A percentile compares a stretch with the other conserved stretches of the same genome.
phyloP scores from a whole-genome alignment of 208 protist genomes.

The Plasmodiophora brassicae region DNA sequence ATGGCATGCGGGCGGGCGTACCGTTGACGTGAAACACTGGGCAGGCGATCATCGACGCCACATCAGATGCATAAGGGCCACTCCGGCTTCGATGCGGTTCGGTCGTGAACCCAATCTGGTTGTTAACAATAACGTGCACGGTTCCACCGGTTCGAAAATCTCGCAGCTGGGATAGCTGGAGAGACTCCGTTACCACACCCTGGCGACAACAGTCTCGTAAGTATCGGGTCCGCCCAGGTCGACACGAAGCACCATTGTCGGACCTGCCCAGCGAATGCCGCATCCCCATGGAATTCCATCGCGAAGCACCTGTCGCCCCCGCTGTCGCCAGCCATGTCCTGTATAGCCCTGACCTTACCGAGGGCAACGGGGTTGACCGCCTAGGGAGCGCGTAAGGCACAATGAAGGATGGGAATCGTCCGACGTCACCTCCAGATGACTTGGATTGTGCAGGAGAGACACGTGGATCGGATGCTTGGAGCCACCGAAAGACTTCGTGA shows the following conservation, averaged over 20 bases:
- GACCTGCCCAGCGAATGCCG: constrained; percentile 32
- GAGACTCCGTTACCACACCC: constrained; percentile 19
- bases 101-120: constrained; percentile 43
- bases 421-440: constrained; percentile 7
- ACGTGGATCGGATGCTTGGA: background rate
- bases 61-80: constrained; percentile 9
- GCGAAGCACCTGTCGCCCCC: background rate
- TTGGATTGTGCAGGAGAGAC: background rate
- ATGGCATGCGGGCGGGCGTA: background rate
- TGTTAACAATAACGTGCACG: constrained; percentile 43
- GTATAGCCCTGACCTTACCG: background rate
- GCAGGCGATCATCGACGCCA: background rate
- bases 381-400: background rate
- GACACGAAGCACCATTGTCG: background rate
- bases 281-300: constrained; percentile 27
- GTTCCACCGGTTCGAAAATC: constrained; percentile 43
- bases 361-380: background rate
- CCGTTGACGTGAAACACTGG: constrained; percentile 35
- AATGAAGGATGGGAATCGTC: background rate
- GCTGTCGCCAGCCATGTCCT: constrained; percentile 1
- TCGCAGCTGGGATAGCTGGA: constrained; percentile 19
- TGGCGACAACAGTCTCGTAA: background rate
- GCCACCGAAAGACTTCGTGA: background rate
- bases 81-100: background rate
- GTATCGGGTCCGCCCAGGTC: background rate